These are phyloP conservation scores for Primulina huaijiensis DNA, from an alignment of 257 asterid genomes.

Conservation along the genomic window DNA sequence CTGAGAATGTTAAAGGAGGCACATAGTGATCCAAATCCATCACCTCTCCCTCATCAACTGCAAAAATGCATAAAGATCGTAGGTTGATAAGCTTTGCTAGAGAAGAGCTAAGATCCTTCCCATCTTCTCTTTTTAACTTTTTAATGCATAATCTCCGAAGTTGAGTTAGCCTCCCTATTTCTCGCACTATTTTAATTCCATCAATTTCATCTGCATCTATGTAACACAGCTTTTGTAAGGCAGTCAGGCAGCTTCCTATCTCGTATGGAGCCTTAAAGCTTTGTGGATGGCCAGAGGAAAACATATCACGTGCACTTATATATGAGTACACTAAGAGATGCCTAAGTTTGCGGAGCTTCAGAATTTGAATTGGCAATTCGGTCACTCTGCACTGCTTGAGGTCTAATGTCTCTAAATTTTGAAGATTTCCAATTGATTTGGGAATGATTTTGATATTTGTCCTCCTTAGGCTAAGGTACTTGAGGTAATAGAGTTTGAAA, in stretches of 20 bases:
- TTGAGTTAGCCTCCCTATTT: conserved; percentile 25
- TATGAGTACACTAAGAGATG: conserved; percentile 3
- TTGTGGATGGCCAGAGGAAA: background rate
- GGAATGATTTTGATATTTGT: background rate
- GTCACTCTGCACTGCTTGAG: background rate
- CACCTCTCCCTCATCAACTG: background rate
- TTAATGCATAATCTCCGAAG: conserved; percentile 18
- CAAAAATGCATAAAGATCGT: background rate
- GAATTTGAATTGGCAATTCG: conserved; percentile 22
- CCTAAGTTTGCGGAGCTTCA: conserved; percentile 19
- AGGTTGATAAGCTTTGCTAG: conserved; percentile 23
- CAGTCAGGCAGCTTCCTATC: conserved; percentile 4
- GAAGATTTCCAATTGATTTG: conserved; percentile 22
- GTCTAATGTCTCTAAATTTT: conserved; percentile 18
- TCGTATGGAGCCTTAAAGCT: conserved; percentile 7
- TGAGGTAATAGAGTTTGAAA: conserved; percentile 30
- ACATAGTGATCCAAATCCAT: conserved; percentile 6
- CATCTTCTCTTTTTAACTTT: conserved; percentile 26
- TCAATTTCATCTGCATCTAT: conserved; percentile 6
- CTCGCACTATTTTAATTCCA: background rate
- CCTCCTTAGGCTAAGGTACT: conserved; percentile 5
- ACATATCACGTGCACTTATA: background rate
- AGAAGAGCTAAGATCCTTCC: conserved; percentile 27
- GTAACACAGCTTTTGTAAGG: conserved; percentile 1
- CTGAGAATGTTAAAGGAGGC: background rate